phyloP scores from a whole-genome alignment of 2,329 filamentous ascomycete species.

The Pestalotiopsis fici region DNA sequence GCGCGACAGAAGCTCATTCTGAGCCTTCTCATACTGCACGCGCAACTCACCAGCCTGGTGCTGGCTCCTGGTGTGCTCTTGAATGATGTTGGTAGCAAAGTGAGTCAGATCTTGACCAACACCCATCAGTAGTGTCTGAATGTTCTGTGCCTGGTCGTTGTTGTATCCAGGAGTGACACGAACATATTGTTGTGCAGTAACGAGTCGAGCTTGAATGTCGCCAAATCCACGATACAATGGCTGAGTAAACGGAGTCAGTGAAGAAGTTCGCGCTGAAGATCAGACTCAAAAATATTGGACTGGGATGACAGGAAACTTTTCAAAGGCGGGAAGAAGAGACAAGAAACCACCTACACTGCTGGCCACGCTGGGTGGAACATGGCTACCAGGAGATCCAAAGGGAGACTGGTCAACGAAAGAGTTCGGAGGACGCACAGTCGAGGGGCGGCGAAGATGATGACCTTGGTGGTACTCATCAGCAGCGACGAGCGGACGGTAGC shows the following conservation, averaged over 20 bases:
- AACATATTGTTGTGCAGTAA: conserved; percentile 20
- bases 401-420: not conserved
- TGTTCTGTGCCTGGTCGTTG: conserved; percentile 11
- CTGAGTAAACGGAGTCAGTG: not conserved
- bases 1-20: conserved; percentile 10
- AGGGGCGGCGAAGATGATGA: not conserved
- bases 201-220: conserved; percentile 15
- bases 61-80: conserved; percentile 5
- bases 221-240: conserved; percentile 9
- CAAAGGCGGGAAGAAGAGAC: not conserved
- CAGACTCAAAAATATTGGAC: not conserved
- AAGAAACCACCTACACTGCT: conserved; percentile 1
- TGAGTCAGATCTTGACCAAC: conserved; percentile 11
- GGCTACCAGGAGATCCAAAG: not conserved
- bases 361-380: not conserved
- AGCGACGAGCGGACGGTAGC: not conserved
- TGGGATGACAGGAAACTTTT: not conserved
- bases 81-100: conserved; percentile 1
- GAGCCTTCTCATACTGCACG: conserved; percentile 4
- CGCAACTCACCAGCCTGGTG: conserved; percentile 12
- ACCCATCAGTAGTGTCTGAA: conserved; percentile 19
- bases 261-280: not conserved
- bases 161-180: conserved; percentile 19
- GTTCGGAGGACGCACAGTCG: conserved; percentile 6
- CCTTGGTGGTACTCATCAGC: not conserved